Base-by-base conservation (phyloP, 163 green algal genomes). In the Chlamydomonas reinhardtii region DNA sequence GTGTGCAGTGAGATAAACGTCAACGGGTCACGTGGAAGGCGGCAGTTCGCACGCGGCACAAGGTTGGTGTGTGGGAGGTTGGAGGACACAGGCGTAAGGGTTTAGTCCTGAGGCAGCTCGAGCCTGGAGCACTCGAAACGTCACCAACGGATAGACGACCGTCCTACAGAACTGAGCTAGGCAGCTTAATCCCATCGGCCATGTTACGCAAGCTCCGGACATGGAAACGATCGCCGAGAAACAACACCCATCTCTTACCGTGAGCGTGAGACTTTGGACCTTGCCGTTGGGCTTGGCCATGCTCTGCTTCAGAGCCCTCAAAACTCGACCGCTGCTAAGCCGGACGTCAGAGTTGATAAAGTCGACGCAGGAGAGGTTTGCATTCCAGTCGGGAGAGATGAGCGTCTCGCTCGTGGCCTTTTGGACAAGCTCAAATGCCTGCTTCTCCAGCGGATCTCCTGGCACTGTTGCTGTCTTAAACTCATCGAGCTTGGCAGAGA, bases 301-400 rank as follows among this genome's bases (percentile, higher is more conserved):
- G 9, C 34, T 74, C 0, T 48, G 52, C 25, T 78, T 83, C 4
- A 82, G 43, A 2, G 62, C 73, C 29, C 64, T 83, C 4, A 76
- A 14, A 19, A 19, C 19, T 5, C 31, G 62, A 2, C 66, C 74
- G 31, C n/a, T 78, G 72, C 81, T 74, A 16, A 89, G 70, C 43
- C 37, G 19, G 5, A 85, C 84, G 24, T 92, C 65, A n/a, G 61
- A 74, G 84, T 94, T 95, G 35, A 95, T 74, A 2, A 74, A 81
- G 73, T 96, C 93, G 5, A 92, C 85, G 1, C 95, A 75, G 48
- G 89, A 87, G 43, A 96, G 80, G 79, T 94, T 96, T 1, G 87
- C 35, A 9, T 31, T 74, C 93, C 91, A 94, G 65, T 96, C 93
- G 8, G 92, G 88, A 2, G 82, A 81, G 20, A 90, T 88, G 9